Evolutionary conservation across 75 land plant genomes (phyloP), one percentile per base, ranked within the genome.

Genomic region (Pinus albicaulis): DNA sequence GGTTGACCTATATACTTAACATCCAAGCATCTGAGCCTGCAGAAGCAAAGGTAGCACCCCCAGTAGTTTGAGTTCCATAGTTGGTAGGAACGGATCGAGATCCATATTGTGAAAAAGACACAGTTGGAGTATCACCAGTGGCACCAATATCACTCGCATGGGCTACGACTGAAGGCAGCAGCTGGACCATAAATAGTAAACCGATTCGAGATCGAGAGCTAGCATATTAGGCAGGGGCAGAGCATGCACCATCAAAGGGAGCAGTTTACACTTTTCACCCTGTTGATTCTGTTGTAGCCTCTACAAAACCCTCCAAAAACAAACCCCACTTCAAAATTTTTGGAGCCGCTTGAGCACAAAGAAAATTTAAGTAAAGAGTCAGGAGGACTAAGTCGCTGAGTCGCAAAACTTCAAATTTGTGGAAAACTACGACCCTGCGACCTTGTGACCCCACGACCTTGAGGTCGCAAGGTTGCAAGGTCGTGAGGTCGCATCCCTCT

Each of bases 191-290:
- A 22, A 59, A n/a, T n/a, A n/a, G n/a, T n/a, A n/a, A 59, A 59
- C 61, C 25, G 23, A 59, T 59, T 59, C 3, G 61, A 59, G 61
- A 59, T 59, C 20, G 22, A 59, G 61, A 59, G 61, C 61, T 59
- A 59, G 61, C 61, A 59, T 19, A 4, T 59, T 7, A 7, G 61
- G 61, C 7, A 2, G 61, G 61, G 61, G 61, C 5, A 59, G 61
- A 59, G 61, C 61, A 59, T 59, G 61, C 61, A 59, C 61, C 61
- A 59, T 59, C 20, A 59, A 59, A 59, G 61, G 25, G 61, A 59
- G 20, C 61, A 59, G 7, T 59, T 59, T 59, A 59, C 7, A 23
- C 61, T 59, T 59, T n/a, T 20, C n/a, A 59, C 25, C 61, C 61
- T 59, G 6, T 23, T 59, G 25, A 59, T 59, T 59, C 61, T n/a